Percentiles rank a stretch among this genome's conserved stretches.
Conservation (phyloP, 331 rosid species). For the Spiraea crenata region DNA sequence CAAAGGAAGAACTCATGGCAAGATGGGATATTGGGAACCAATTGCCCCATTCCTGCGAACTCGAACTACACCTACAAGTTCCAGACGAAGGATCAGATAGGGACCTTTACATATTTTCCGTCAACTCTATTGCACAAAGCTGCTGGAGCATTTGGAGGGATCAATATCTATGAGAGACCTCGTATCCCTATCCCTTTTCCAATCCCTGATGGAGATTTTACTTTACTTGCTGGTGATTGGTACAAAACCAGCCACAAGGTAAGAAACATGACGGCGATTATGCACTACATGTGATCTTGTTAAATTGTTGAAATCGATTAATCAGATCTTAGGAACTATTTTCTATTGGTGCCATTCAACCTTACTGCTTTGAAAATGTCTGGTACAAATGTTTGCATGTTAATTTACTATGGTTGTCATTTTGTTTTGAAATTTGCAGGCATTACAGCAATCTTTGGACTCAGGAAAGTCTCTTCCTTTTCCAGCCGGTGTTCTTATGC, state of each 20-base stretch:
- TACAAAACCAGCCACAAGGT: conserved; percentile 80
- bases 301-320: neutral
- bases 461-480: conserved; percentile 71
- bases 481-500: conserved; percentile 76
- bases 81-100: conserved; percentile 94
- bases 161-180: conserved; percentile 73
- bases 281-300: too few relatives aligned
- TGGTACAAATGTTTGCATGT: neutral
- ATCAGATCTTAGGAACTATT: neutral
- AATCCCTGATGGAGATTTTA: conserved; percentile 77
- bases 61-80: conserved; percentile 83
- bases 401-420: neutral
- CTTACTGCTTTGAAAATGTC: conserved; percentile 2
- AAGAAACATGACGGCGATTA: neutral
- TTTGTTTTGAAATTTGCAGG: conserved; percentile 37
- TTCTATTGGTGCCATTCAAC: neutral
- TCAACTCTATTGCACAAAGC: conserved; percentile 82
- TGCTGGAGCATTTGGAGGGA: conserved; percentile 89
- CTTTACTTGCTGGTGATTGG: conserved; percentile 93
- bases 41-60: conserved; percentile 90
- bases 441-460: conserved; percentile 64
- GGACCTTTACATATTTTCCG: conserved; percentile 79
- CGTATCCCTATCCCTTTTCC: conserved; percentile 79
- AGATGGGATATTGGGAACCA: conserved; percentile 95
- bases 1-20: conserved; percentile 99